These are phyloP conservation scores for Penicillium sp. DNA, from an alignment of 2,329 filamentous ascomycete genomes.

Conservation along the genomic window DNA sequence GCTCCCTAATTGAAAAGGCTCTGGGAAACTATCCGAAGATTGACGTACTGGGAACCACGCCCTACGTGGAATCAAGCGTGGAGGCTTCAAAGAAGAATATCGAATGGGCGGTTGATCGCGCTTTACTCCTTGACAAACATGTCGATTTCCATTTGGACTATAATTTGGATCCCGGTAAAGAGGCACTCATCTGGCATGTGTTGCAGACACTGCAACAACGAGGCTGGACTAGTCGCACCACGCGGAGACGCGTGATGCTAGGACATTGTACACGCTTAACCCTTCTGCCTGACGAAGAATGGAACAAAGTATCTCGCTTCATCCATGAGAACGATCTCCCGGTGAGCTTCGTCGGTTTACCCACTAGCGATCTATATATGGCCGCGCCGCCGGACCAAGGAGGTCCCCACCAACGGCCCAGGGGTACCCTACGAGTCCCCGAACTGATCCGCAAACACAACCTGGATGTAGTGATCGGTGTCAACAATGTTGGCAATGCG, in stretches of 20 bases:
- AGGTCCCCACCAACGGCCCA: conserved; percentile 33
- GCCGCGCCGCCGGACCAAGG: conserved; percentile 51
- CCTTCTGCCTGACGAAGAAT: conserved; percentile 53
- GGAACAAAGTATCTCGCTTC: conserved; percentile 48
- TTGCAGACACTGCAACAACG: conserved; percentile 51
- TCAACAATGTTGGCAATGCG: conserved; percentile 74
- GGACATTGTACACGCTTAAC: conserved; percentile 70
- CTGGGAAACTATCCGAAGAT: conserved; percentile 42
- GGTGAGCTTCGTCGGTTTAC: conserved; percentile 67
- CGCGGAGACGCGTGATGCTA: conserved; percentile 55
- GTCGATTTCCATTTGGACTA: conserved; percentile 75
- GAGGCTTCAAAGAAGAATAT: conserved; percentile 58
- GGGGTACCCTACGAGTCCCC: conserved; percentile 64
- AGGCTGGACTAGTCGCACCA: conserved; percentile 49
- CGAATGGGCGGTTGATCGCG: conserved; percentile 60
- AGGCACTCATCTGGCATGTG: conserved; percentile 57
- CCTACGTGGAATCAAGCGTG: conserved; percentile 63
- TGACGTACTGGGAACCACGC: conserved; percentile 66
- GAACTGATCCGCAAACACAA: conserved; percentile 60
- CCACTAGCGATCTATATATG: conserved; percentile 72
- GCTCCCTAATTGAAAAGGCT: conserved; percentile 51
- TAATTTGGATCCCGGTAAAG: conserved; percentile 54
- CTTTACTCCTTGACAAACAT: conserved; percentile 54
- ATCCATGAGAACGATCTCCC: conserved; percentile 55
- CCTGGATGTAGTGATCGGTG: conserved; percentile 61